phyloP scores from a whole-genome alignment of 2,329 filamentous ascomycete species.

The Diaporthe ampelina region DNA sequence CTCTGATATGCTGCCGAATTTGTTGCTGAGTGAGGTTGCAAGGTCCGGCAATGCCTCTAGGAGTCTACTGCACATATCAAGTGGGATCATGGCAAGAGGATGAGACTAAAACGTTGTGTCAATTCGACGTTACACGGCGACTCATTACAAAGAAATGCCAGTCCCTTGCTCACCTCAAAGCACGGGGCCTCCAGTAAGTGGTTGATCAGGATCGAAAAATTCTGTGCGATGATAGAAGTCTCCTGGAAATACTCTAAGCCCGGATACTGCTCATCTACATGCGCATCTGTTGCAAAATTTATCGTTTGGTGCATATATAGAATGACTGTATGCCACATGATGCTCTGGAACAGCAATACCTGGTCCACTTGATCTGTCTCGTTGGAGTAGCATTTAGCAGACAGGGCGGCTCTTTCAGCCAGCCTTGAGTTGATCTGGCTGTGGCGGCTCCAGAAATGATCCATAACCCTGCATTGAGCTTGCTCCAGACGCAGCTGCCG shows the following conservation, averaged over 20 bases:
- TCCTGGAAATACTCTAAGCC: neutral
- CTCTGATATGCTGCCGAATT: neutral
- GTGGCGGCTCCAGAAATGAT: constrained; percentile 6
- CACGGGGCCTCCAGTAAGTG: neutral
- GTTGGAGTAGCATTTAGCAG: neutral
- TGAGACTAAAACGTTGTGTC: neutral
- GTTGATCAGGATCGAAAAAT: neutral
- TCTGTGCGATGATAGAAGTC: neutral
- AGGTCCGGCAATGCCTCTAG: constrained; percentile 1
- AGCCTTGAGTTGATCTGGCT: neutral
- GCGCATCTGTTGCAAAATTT: neutral
- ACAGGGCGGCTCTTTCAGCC: neutral
- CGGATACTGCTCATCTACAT: neutral
- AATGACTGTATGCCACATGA: neutral
- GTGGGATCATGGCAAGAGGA: neutral
- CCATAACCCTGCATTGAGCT: neutral
- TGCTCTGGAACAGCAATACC: neutral
- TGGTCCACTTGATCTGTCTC: neutral
- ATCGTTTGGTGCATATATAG: neutral
- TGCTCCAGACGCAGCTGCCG: neutral
- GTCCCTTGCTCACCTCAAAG: neutral
- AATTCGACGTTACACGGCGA: neutral
- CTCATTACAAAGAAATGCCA: neutral
- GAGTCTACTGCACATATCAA: neutral
- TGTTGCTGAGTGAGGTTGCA: neutral